Conservation (phyloP, 306 rosid species). For the Trifolium fragiferum region DNA sequence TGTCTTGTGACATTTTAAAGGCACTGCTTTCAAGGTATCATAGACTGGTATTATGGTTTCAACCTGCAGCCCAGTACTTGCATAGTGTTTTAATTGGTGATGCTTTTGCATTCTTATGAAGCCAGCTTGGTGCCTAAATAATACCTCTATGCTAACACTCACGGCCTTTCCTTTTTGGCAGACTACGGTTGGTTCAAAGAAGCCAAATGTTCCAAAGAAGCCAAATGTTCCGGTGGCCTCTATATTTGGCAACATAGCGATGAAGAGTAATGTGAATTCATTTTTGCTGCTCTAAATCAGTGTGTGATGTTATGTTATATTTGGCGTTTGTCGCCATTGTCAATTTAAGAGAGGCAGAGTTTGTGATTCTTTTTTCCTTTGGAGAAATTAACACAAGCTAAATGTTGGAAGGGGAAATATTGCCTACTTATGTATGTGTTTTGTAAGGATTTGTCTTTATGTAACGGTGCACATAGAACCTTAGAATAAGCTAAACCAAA, state of each 20-base stretch:
- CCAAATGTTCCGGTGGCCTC: slow-evolving; percentile 60
- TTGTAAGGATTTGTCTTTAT: slow-evolving; percentile 23
- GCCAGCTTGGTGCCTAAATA: background rate
- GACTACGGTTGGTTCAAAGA: slow-evolving; percentile 63
- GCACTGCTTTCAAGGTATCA: slow-evolving; percentile 70
- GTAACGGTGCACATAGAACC: background rate
- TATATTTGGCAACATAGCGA: slow-evolving; percentile 68
- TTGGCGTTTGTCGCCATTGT: background rate
- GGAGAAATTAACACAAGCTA: slow-evolving; percentile 17
- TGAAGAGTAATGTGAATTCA: slow-evolving; percentile 54
- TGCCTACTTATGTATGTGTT: slow-evolving; percentile 1
- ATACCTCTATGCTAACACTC: background rate
- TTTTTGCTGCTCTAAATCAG: slow-evolving; percentile 25
- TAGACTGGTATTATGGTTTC: slow-evolving; percentile 12
- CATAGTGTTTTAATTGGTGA: background rate
- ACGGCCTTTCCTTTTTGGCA: slow-evolving; percentile 36
- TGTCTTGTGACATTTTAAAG: slow-evolving; percentile 44
- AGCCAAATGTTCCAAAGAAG: slow-evolving; percentile 68
- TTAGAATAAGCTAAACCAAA: background rate
- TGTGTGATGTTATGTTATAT: slow-evolving; percentile 31
- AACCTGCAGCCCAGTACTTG: background rate
- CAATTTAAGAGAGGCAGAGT: background rate
- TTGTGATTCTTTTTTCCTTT: slow-evolving; percentile 20
- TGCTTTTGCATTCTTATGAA: slow-evolving; percentile 3
- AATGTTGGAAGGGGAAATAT: background rate